Percentiles rank a stretch among this genome's conserved stretches.
Conservation (phyloP, 2,329 filamentous ascomycete genomes). For the Arthrocladium fulminans region DNA sequence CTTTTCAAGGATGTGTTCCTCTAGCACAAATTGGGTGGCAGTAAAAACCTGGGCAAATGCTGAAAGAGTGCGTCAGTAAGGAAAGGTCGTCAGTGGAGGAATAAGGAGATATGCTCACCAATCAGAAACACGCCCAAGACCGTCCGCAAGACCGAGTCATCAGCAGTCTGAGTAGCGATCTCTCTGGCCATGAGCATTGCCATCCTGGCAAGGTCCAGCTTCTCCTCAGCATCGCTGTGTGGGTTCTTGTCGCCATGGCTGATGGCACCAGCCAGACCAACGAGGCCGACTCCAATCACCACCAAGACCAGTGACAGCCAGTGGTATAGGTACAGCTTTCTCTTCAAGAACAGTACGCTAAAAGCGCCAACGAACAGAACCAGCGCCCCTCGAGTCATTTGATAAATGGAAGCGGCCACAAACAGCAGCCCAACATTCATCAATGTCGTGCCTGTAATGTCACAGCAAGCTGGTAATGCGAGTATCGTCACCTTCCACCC, state of each 20-base stretch:
- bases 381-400: constrained; percentile 93
- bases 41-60: constrained; percentile 95
- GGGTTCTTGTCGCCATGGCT: constrained; percentile 47
- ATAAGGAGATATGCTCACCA: no score
- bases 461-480: constrained; percentile 79
- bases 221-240: constrained; percentile 28
- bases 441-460: constrained; percentile 88
- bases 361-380: constrained; percentile 94
- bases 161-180: constrained; percentile 33
- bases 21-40: constrained; percentile 88
- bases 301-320: constrained; percentile 85
- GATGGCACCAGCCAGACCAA: constrained; percentile 80
- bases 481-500: constrained; percentile 67
- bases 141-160: constrained; percentile 55
- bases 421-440: constrained; percentile 96
- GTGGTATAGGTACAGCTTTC: constrained; percentile 75
- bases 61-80: no score
- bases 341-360: constrained; percentile 79
- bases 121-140: constrained; percentile 82
- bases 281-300: constrained; percentile 76
- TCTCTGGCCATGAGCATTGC: constrained; percentile 29
- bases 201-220: constrained; percentile 24
- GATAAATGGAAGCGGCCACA: constrained; percentile 92
- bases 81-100: no score
- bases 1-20: constrained; percentile 82